Evolutionary conservation across 176 grass and related monocot species (phyloP), one percentile per base, ranked within the genome.

Genomic region (Eremochloa ophiuroides): DNA sequence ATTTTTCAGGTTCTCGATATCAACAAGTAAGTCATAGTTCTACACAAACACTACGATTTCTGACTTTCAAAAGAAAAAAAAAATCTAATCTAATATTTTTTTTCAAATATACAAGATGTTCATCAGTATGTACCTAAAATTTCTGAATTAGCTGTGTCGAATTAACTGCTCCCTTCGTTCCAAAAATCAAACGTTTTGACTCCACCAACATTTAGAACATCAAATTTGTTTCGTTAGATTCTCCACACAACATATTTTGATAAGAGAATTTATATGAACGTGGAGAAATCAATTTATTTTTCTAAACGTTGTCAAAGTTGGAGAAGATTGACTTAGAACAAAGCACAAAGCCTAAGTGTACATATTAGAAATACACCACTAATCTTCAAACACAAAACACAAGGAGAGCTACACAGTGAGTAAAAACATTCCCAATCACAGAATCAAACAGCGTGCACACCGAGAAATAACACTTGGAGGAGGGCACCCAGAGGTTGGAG

Each of bases 401-500:
- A n/a, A 67, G 63, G 17, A 64, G 6, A 77, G 31, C 2, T 31
- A 56, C 15, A 68, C 3, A 34, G 13, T 39, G 17, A 25, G 25
- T 56, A 75, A 33, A 60, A 33, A n/a, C 50, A 14, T 2, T 60
- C 23, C 11, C 14, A 41, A 73, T 3, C 17, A 35, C 61, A 81
- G 51, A 40, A 26, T 3, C 3, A 48, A 69, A 65, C 47, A 58
- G 28, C 59, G 30, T 55, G 71, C 78, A 76, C 80, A 97, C 94
- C 79, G 89, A 97, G 40, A 86, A 86, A 69, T 84, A 82, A 62
- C 94, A 97, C 84, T 97, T 97, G 79, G 91, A 89, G 79, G 94
- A 97, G 41, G 94, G 89, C 76, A 97, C 89, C 94, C 94, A 97
- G 78, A 94, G 82, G 82, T 97, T 90, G 68, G 94, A 97, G 85